A percentile compares a stretch with the other conserved stretches of the same genome.
phyloP scores from a whole-genome alignment of 1,284 basidiomycete species.

The Ceratobasidium sp. region DNA sequence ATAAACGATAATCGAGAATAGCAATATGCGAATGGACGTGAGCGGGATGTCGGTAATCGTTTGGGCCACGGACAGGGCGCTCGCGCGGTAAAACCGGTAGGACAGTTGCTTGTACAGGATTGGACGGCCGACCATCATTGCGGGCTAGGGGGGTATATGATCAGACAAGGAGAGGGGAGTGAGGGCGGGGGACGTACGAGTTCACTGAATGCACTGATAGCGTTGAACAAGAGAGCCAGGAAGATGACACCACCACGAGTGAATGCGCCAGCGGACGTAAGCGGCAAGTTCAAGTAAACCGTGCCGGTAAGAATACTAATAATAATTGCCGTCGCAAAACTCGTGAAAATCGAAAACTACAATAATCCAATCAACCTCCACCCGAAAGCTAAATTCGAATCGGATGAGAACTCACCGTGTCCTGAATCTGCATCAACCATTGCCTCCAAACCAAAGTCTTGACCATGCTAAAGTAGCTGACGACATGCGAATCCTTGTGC shows the following conservation, averaged over 20 bases:
- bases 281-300: conserved; percentile 76
- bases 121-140: conserved; percentile 79
- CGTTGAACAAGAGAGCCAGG: conserved; percentile 73
- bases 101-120: conserved; percentile 67
- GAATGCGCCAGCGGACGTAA: conserved; percentile 82
- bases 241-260: conserved; percentile 83
- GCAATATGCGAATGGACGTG: conserved; percentile 58
- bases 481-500: conserved; percentile 87
- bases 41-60: conserved; percentile 60
- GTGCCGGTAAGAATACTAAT: conserved; percentile 82
- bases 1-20: conserved; percentile 60
- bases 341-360: conserved; percentile 47
- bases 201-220: conserved; percentile 82
- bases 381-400: neutral
- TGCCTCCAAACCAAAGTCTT: conserved; percentile 77
- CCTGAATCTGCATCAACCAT: conserved; percentile 67
- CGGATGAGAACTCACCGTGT: conserved; percentile 14
- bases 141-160: conserved; percentile 55
- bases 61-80: conserved; percentile 73
- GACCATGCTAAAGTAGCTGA: conserved; percentile 80
- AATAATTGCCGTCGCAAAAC: conserved; percentile 49
- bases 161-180: neutral
- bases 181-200: conserved; percentile 53
- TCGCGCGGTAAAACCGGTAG: conserved; percentile 84
- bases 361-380: conserved; percentile 63